Percentiles rank a stretch among this genome's conserved stretches.
Evolutionary conservation across 192 early-diverging fungal genomes (phyloP).

Genomic region (Jimgerdemannia flammicorona): DNA sequence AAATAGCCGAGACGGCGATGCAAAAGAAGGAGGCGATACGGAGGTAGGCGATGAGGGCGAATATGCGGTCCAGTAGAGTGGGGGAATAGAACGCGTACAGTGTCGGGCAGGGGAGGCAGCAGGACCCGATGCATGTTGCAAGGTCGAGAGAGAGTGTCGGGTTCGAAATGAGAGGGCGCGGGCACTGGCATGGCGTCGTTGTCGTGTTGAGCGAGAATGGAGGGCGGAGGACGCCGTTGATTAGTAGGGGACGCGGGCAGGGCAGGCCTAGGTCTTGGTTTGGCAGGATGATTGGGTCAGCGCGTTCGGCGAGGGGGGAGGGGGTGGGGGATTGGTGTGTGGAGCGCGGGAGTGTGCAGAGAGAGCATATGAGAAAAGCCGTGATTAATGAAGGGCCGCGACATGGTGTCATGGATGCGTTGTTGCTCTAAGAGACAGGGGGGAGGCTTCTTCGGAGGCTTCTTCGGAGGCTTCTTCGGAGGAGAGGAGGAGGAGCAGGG

Average conservation of each 20-base stretch:
- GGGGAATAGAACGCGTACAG: not conserved
- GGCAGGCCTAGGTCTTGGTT: too few relatives aligned
- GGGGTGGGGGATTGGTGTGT: too few relatives aligned
- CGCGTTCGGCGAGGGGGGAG: too few relatives aligned
- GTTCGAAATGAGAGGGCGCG: not conserved
- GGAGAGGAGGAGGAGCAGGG: too few relatives aligned
- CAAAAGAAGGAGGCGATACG: not conserved
- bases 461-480: too few relatives aligned
- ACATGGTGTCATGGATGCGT: too few relatives aligned
- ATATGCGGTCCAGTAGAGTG: not conserved
- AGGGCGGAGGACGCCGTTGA: not conserved
- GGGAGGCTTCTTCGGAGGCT: too few relatives aligned
- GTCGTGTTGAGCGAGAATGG: not conserved
- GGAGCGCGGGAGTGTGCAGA: too few relatives aligned
- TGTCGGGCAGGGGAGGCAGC: not conserved
- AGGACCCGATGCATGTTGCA: not conserved
- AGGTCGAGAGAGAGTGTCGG: not conserved
- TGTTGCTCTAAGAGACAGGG: too few relatives aligned
- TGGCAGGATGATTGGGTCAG: too few relatives aligned
- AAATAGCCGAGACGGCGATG: not conserved
- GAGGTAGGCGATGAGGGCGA: not conserved
- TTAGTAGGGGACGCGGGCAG: not conserved
- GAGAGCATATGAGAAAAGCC: too few relatives aligned
- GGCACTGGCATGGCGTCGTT: not conserved
- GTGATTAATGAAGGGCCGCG: too few relatives aligned